phyloP scores from a whole-genome alignment of 768 basidiomycete genomes.

The Psilocybe azurescens region DNA sequence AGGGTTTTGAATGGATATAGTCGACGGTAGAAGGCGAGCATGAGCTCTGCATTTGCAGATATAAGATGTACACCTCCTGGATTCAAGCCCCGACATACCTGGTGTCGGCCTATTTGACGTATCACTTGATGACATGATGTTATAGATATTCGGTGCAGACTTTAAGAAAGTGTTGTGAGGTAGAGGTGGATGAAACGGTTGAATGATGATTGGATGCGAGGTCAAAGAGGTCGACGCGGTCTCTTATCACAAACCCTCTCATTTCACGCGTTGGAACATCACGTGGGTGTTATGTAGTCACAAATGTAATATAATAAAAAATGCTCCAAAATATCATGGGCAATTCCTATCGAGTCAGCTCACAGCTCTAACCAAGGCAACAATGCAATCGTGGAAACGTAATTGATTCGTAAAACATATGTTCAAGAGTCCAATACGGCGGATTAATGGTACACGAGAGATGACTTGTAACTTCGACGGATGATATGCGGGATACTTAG shows the following conservation, averaged over 20 bases:
- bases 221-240: background rate
- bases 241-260: background rate
- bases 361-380: too few relatives aligned
- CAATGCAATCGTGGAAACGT: background rate
- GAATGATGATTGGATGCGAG: background rate
- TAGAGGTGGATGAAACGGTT: too few relatives aligned
- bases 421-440: background rate
- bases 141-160: background rate
- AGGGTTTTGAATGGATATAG: constrained; percentile 95
- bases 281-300: background rate
- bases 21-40: constrained; percentile 80
- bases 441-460: background rate
- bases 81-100: constrained; percentile 17
- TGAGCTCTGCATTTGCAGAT: constrained; percentile 39
- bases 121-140: constrained; percentile 9
- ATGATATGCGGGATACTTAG: background rate
- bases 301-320: background rate
- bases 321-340: too few relatives aligned
- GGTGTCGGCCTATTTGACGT: constrained; percentile 21
- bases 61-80: background rate
- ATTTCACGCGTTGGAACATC: background rate
- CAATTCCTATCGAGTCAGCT: too few relatives aligned
- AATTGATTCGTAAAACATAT: background rate
- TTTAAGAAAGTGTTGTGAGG: too few relatives aligned
- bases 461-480: background rate